Evolutionary conservation across 2,329 filamentous ascomycete species (phyloP).

Genomic region (Sclerotinia sclerotiorum): DNA sequence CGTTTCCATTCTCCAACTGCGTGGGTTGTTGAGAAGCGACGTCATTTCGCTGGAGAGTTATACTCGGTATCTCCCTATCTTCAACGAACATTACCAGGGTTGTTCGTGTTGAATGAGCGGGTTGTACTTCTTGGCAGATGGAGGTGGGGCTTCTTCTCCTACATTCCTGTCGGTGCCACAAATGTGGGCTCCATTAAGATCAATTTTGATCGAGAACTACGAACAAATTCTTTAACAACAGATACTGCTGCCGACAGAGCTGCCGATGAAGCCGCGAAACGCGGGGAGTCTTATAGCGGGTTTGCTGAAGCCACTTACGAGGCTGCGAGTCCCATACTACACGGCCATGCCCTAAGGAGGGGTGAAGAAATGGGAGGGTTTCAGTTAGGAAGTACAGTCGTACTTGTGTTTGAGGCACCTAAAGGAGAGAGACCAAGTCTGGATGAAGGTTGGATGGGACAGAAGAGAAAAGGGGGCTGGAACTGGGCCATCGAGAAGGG

Average conservation of each 20-base stretch:
- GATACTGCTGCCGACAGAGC: slow-evolving; percentile 89
- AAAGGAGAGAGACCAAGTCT: slow-evolving; percentile 57
- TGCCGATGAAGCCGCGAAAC: slow-evolving; percentile 71
- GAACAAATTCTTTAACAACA: slow-evolving; percentile 87
- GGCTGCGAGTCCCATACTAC: slow-evolving; percentile 71
- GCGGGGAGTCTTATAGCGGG: slow-evolving; percentile 82
- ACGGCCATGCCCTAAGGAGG: slow-evolving; percentile 77
- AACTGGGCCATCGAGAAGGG: slow-evolving; percentile 85
- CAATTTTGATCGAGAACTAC: slow-evolving; percentile 93
- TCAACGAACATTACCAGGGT: slow-evolving; percentile 84
- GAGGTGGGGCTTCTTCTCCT: slow-evolving; percentile 97
- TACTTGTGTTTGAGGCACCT: slow-evolving; percentile 94
- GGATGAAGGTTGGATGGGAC: slow-evolving; percentile 59
- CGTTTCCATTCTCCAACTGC: slow-evolving; percentile 93
- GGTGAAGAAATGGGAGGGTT: slow-evolving; percentile 99
- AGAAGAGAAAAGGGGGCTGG: slow-evolving; percentile 67
- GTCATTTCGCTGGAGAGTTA: slow-evolving; percentile 96
- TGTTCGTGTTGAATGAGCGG: slow-evolving; percentile 96
- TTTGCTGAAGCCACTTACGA: slow-evolving; percentile 91
- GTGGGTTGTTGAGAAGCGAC: slow-evolving; percentile 91
- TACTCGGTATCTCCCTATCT: slow-evolving; percentile 95
- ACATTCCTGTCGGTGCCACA: slow-evolving; percentile 91
- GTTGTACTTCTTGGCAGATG: slow-evolving; percentile 91
- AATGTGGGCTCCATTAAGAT: slow-evolving; percentile 96
- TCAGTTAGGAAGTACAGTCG: slow-evolving; percentile 90